Evolutionary conservation across 2,329 filamentous ascomycete species (phyloP).

Genomic region (Beauveria bassiana): DNA sequence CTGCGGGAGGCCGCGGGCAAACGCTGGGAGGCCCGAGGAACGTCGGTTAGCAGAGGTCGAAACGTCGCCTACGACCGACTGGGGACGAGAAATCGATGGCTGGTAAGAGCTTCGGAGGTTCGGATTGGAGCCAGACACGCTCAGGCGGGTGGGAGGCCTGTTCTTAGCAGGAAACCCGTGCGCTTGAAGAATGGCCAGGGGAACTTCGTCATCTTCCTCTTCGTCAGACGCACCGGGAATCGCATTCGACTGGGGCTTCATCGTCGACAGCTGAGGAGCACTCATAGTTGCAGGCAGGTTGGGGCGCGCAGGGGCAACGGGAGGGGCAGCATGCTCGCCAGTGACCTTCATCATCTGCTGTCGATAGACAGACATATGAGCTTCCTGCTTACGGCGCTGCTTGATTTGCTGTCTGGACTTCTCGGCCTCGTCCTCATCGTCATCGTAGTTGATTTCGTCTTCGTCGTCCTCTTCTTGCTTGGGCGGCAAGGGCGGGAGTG

Average conservation of each 20-base stretch:
- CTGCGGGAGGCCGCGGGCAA: conserved; percentile 72
- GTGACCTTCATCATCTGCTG: conserved; percentile 98
- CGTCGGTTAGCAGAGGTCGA: conserved; percentile 22
- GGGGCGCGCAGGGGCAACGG: conserved; percentile 37
- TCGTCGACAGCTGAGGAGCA: conserved; percentile 48
- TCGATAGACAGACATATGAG: conserved; percentile 80
- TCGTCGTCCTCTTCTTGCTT: conserved; percentile 51
- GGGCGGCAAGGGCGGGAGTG: not conserved
- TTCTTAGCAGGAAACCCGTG: conserved; percentile 80
- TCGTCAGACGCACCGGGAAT: conserved; percentile 67
- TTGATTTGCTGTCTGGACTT: conserved; percentile 65
- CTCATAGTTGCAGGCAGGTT: conserved; percentile 51
- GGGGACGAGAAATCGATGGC: conserved; percentile 31
- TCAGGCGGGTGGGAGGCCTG: conserved; percentile 62
- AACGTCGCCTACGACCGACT: conserved; percentile 48
- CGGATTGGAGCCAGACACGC: conserved; percentile 58
- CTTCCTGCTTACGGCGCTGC: conserved; percentile 80
- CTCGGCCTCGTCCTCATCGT: conserved; percentile 73
- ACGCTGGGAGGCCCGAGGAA: conserved; percentile 58
- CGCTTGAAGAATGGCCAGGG: conserved; percentile 76
- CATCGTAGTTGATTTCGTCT: conserved; percentile 59
- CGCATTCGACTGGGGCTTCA: conserved; percentile 29
- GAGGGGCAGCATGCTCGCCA: conserved; percentile 50
- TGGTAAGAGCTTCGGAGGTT: conserved; percentile 58
- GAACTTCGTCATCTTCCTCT: conserved; percentile 86